Percentiles rank a stretch among this genome's conserved stretches.
Evolutionary conservation across 768 basidiomycete species (phyloP).

Genomic region (Lactifluus rugatus): DNA sequence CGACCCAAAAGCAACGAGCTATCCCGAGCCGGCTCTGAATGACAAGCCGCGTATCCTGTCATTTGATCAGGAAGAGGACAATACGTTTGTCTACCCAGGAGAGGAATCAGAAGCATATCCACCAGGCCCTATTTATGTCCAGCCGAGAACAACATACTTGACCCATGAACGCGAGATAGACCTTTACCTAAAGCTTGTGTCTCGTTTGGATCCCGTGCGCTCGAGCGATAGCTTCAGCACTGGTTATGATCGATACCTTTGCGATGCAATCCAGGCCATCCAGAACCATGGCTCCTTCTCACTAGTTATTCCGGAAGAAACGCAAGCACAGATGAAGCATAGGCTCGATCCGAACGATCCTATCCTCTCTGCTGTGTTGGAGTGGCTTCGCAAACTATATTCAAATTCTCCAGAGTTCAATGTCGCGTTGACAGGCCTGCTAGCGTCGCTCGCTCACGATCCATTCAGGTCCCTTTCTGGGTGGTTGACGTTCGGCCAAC

Average conservation of each 20-base stretch:
- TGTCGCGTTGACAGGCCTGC: constrained; percentile 73
- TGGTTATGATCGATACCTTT: constrained; percentile 74
- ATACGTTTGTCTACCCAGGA: constrained; percentile 42
- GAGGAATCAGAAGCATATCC: constrained; percentile 7
- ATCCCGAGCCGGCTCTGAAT: constrained; percentile 46
- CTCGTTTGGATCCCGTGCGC: constrained; percentile 65
- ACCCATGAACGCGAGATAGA: constrained; percentile 80
- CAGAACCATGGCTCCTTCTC: constrained; percentile 55
- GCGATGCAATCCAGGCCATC: constrained; percentile 61
- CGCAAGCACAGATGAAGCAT: constrained; percentile 46
- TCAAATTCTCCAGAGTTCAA: constrained; percentile 80
- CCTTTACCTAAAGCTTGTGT: constrained; percentile 68
- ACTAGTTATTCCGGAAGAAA: constrained; percentile 33
- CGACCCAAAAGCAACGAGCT: constrained; percentile 66
- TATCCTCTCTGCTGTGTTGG: constrained; percentile 59
- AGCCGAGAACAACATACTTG: constrained; percentile 65
- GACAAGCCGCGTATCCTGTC: constrained; percentile 3
- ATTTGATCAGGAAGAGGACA: constrained; percentile 29
- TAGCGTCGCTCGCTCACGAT: constrained; percentile 74
- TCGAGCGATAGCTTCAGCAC: constrained; percentile 70
- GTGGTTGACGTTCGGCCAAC: constrained; percentile 68
- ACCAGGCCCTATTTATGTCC: constrained; percentile 31
- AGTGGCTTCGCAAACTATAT: constrained; percentile 69
- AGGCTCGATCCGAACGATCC: constrained; percentile 72
- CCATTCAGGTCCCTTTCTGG: constrained; percentile 80